phyloP scores from a whole-genome alignment of 225 moss, liverwort and hornwort species.

The Rhytidiadelphus loreus region DNA sequence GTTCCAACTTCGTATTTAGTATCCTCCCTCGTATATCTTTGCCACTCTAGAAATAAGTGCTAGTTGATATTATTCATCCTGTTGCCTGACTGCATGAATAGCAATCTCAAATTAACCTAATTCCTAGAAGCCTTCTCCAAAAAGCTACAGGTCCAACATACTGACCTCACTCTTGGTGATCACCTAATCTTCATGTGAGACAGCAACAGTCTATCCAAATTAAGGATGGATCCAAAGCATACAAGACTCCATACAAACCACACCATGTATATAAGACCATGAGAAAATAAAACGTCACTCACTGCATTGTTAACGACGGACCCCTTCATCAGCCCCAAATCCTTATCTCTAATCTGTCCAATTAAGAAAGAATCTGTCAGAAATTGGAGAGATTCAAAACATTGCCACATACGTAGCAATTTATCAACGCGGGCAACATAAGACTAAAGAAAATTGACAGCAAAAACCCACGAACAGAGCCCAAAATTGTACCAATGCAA shows the following conservation, averaged over 20 bases:
- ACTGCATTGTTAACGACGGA: background rate
- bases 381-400: background rate
- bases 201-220: background rate
- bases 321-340: background rate
- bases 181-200: background rate
- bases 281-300: background rate
- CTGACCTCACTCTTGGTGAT: background rate
- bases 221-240: background rate
- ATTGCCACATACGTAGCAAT: background rate
- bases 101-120: background rate
- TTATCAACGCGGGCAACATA: background rate
- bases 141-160: background rate
- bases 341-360: background rate
- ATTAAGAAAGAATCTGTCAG: background rate
- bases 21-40: background rate
- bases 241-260: background rate
- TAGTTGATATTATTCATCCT: background rate
- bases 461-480: background rate
- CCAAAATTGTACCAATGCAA: background rate
- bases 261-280: background rate
- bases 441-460: background rate
- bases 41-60: conserved; percentile 25
- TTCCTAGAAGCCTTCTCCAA: background rate
- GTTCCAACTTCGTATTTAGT: background rate
- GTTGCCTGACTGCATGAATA: background rate